Conservation (phyloP, 2,329 filamentous ascomycete species). For the Xylariaceae sp. region DNA sequence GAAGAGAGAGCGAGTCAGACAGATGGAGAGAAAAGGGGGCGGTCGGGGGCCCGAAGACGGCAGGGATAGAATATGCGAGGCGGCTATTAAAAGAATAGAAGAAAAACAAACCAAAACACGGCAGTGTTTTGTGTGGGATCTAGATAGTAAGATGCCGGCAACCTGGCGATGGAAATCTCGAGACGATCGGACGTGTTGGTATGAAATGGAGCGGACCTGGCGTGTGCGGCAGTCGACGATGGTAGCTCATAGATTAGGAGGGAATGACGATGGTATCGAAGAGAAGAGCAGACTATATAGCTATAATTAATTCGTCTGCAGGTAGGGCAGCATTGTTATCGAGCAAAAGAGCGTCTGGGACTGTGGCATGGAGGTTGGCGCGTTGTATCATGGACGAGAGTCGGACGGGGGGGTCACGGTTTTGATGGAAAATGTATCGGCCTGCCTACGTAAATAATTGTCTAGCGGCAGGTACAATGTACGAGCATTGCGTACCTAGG, state of each 20-base stretch:
- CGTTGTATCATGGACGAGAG: not conserved
- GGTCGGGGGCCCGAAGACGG: not conserved
- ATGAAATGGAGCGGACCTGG: slow-evolving; percentile 4
- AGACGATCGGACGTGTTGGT: slow-evolving; percentile 8
- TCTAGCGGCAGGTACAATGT: not conserved
- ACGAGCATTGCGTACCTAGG: no score
- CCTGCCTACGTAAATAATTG: not conserved
- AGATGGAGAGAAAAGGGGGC: not conserved
- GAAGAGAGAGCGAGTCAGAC: not conserved
- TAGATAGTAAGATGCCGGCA: not conserved
- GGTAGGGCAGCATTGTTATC: slow-evolving; percentile 5
- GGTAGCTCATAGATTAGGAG: not conserved
- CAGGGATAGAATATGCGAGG: slow-evolving; percentile 3
- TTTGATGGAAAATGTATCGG: not conserved
- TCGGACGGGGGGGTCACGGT: not conserved
- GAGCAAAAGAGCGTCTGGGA: slow-evolving; percentile 4
- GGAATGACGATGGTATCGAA: not conserved
- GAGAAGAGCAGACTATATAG: not conserved
- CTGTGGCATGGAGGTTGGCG: slow-evolving; percentile 12
- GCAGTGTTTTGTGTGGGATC: not conserved
- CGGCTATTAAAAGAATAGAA: not conserved
- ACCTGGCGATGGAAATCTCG: not conserved
- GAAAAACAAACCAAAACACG: not conserved
- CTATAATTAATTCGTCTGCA: not conserved
- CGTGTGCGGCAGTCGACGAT: not conserved